phyloP scores from a whole-genome alignment of 805 yeast species.

The Hanseniaspora occidentalis region DNA sequence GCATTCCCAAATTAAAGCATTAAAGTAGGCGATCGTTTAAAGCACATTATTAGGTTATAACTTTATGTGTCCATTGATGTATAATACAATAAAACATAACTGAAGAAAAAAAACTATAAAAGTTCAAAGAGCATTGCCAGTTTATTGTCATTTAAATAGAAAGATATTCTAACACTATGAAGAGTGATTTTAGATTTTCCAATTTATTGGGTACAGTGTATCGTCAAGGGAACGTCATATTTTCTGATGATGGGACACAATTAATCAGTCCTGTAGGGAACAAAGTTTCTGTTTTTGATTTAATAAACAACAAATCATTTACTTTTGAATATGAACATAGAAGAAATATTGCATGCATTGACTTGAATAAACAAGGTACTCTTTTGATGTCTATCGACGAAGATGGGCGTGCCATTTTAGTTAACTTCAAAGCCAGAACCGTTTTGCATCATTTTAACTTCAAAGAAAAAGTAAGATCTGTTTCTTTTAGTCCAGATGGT shows the following conservation, averaged over 20 bases:
- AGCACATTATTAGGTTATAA: too few species aligned
- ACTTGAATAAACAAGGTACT: slow-evolving; percentile 73
- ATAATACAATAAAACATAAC: too few species aligned
- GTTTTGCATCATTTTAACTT: slow-evolving; percentile 92
- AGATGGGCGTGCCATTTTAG: slow-evolving; percentile 88
- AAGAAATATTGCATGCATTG: slow-evolving; percentile 65
- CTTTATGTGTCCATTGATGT: too few species aligned
- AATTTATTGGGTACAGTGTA: slow-evolving; percentile 92
- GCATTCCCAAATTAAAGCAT: too few species aligned
- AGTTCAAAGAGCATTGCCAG: too few species aligned
- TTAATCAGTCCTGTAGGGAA: slow-evolving; percentile 91
- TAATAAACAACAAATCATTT: slow-evolving; percentile 70
- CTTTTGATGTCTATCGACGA: slow-evolving; percentile 72
- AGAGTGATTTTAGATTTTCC: slow-evolving; percentile 78
- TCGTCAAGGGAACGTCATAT: slow-evolving; percentile 79
- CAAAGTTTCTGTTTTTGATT: slow-evolving; percentile 78
- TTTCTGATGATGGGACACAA: slow-evolving; percentile 74
- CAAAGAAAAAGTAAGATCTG: slow-evolving; percentile 59
- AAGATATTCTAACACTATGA: slow-evolving; percentile 36
- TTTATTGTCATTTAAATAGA: too few species aligned
- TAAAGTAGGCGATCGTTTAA: too few species aligned
- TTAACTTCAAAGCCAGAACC: slow-evolving; percentile 68
- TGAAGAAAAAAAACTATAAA: too few species aligned
- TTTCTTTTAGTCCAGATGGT: slow-evolving; percentile 85
- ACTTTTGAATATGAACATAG: slow-evolving; percentile 91